Conservation (phyloP, 192 early-diverging fungal species). For the Allomyces macrogynus region DNA sequence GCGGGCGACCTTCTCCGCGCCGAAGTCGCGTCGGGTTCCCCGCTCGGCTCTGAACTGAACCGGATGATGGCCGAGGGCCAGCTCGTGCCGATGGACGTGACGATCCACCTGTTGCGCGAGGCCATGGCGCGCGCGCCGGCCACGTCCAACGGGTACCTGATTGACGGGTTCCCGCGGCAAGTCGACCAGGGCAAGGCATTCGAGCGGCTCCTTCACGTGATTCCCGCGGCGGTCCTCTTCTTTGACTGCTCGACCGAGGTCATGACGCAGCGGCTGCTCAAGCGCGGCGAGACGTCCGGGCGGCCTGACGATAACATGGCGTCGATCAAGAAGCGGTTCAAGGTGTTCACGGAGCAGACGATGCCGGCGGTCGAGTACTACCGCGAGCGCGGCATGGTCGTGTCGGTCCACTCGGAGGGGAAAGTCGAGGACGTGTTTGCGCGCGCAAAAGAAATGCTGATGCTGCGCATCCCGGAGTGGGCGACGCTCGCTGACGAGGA, state of each 20-base stretch:
- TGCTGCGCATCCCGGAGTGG: no score
- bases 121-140: constrained; percentile 8
- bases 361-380: not conserved
- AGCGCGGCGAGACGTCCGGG: constrained; percentile 36
- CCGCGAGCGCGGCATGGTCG: not conserved
- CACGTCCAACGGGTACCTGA: constrained; percentile 21
- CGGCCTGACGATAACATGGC: constrained; percentile 36
- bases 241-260: constrained; percentile 28
- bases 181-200: constrained; percentile 31
- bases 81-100: constrained; percentile 29
- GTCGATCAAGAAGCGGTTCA: constrained; percentile 26
- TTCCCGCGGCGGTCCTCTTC: constrained; percentile 19
- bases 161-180: constrained; percentile 44
- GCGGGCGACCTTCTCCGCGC: constrained; percentile 37
- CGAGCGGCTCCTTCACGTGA: constrained; percentile 4
- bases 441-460: no score
- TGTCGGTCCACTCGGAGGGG: not conserved
- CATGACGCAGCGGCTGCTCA: constrained; percentile 26
- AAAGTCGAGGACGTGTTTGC: no score
- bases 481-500: no score
- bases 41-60: constrained; percentile 18
- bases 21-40: constrained; percentile 21
- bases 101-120: constrained; percentile 8
- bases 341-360: constrained; percentile 11
- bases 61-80: constrained; percentile 34